Evolutionary conservation across 371 early-diverging fungal genomes (phyloP), one percentile per base, ranked within the genome.

Genomic region (Zancudomyces culisetae): DNA sequence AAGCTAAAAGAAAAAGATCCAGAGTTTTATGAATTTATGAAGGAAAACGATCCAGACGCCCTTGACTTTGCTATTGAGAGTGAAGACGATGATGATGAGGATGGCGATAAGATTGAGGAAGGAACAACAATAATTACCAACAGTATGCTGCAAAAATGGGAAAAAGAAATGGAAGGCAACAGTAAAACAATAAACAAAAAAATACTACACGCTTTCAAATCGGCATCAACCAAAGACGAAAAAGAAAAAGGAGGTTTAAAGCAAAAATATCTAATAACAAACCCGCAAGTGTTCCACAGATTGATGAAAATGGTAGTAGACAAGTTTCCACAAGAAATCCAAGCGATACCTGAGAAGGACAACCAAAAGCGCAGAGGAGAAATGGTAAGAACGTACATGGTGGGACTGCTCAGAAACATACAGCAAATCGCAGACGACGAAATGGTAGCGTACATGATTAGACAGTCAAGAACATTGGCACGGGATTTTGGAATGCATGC

Each of bases 11-110:
- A 80, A 53, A 78, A 75, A 55, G 93, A 94, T 60, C 92, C 93
- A 4, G 79, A 82, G 55, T 90, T 91, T 61, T 87, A 81, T 70
- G 70, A 91, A 61, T 93, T 71, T 63, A 68, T 95, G 66, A 61
- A 80, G 60, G 75, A 90, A 59, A 90, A 92, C 60, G 90, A 90
- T 61, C 62, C 73, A 35, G 77, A 63, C 27, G 75, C 90, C 51
- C 70, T 94, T 49, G 73, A 81, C 12, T 89, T 91, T 61, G 75
- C 74, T 18, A 68, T 73, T 30, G 66, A 69, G 29, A 76, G 77
- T 10, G 71, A 56, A 3, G 64, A 59, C 2, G 62, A 62, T 18
- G 68, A 68, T 26, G 83, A 78, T 18, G 71, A 70, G 1, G 68
- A 60, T 0, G 64, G 60, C 6, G 70, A 68, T 1, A 58, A 45